A percentile compares a stretch with the other conserved stretches of the same genome.
These are phyloP conservation scores for Articulospora tetracladia DNA, from an alignment of 495 filamentous ascomycete genomes.

Conservation along the genomic window DNA sequence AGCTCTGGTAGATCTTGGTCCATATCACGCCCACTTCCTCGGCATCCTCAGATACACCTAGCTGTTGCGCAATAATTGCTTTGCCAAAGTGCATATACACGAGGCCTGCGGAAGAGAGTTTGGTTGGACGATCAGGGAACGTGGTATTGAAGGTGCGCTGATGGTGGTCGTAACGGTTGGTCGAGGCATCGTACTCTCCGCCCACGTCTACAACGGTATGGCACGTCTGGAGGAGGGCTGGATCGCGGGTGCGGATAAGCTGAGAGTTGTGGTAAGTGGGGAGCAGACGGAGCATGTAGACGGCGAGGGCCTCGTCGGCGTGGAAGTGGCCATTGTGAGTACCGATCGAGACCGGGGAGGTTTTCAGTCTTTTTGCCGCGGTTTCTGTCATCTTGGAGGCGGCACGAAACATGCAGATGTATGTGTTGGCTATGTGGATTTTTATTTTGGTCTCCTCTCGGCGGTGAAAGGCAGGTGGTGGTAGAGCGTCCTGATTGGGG, in stretches of 20 bases:
- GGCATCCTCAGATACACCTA: conserved; percentile 56
- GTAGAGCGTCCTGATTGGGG: not conserved
- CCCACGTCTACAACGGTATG: conserved; percentile 96
- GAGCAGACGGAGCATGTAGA: conserved; percentile 88
- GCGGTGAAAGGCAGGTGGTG: not conserved
- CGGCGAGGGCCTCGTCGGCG: conserved; percentile 97
- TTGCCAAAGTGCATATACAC: conserved; percentile 95
- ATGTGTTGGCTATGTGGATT: conserved; percentile 1
- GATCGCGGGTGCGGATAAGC: conserved; percentile 87
- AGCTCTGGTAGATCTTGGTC: conserved; percentile 86
- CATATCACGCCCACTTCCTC: conserved; percentile 70
- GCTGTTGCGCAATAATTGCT: conserved; percentile 68
- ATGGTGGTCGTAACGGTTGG: conserved; percentile 92
- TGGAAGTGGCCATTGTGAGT: conserved; percentile 94
- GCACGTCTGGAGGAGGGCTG: conserved; percentile 70
- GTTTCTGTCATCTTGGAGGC: conserved; percentile 57
- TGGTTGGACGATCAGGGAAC: conserved; percentile 71
- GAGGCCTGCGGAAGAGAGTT: conserved; percentile 87
- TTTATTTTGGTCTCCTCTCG: not conserved
- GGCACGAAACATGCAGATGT: conserved; percentile 25
- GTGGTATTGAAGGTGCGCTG: conserved; percentile 84
- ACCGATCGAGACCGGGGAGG: conserved; percentile 63
- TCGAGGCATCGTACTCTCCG: conserved; percentile 75
- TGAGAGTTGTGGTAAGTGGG: conserved; percentile 70
- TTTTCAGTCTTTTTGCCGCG: conserved; percentile 69